Conservation (phyloP, 2,329 filamentous ascomycete species). For the Tympanopsis confertula region DNA sequence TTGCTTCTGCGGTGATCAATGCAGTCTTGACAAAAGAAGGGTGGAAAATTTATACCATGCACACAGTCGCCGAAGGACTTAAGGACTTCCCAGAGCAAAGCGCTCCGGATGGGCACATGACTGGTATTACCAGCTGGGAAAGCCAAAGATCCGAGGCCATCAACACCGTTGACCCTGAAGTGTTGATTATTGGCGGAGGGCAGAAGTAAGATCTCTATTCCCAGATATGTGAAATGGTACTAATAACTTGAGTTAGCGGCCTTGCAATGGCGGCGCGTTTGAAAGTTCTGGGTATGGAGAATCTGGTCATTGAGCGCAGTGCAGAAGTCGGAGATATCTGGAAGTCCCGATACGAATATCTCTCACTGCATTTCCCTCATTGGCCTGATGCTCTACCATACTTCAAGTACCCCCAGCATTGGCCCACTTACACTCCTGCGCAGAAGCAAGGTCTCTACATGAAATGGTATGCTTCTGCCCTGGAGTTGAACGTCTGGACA, state of each 20-base stretch:
- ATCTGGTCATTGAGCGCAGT: slow-evolving; percentile 30
- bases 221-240: no score
- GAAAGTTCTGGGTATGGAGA: slow-evolving; percentile 29
- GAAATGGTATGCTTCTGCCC: slow-evolving; percentile 44
- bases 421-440: slow-evolving; percentile 58
- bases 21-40: slow-evolving; percentile 16
- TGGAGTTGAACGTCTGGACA: slow-evolving; percentile 57
- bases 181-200: slow-evolving; percentile 38
- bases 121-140: slow-evolving; percentile 16
- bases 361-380: slow-evolving; percentile 52
- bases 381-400: slow-evolving; percentile 49
- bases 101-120: slow-evolving; percentile 19
- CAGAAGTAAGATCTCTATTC: no score
- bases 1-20: slow-evolving; percentile 17
- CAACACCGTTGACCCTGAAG: slow-evolving; percentile 29
- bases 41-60: slow-evolving; percentile 20
- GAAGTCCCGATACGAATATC: slow-evolving; percentile 42
- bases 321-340: slow-evolving; percentile 43
- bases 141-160: slow-evolving; percentile 12
- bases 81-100: slow-evolving; percentile 15
- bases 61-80: slow-evolving; percentile 18
- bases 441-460: slow-evolving; percentile 57
- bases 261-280: slow-evolving; percentile 30
- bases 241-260: slow-evolving; percentile 31
- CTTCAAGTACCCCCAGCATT: slow-evolving; percentile 44